phyloP scores from a whole-genome alignment of 768 basidiomycete genomes.

The Kwoniella bestiolae region DNA sequence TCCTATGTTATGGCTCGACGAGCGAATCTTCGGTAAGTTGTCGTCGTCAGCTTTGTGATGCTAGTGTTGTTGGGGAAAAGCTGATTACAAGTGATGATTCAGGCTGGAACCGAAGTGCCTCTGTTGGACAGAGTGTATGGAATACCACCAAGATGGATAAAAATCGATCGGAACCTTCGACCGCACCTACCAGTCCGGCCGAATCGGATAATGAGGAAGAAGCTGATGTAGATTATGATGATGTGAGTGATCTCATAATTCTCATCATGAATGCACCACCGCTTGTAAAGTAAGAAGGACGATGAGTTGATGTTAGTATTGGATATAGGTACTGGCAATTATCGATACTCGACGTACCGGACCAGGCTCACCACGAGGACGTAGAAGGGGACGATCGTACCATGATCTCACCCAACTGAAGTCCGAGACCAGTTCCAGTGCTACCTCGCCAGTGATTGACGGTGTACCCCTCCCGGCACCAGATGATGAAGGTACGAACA shows the following conservation, averaged over 20 bases:
- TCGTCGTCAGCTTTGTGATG: too few relatives aligned
- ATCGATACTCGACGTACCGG: constrained; percentile 43
- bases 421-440: constrained; percentile 8
- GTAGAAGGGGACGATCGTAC: constrained; percentile 36
- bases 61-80: too few relatives aligned
- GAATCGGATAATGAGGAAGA: constrained; percentile 75
- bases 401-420: constrained; percentile 30
- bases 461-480: constrained; percentile 21
- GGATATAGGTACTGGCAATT: constrained; percentile 42
- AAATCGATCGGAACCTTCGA: constrained; percentile 61
- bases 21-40: constrained; percentile 76
- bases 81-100: too few relatives aligned
- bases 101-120: constrained; percentile 74
- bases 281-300: too few relatives aligned
- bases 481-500: constrained; percentile 33
- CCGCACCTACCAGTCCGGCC: constrained; percentile 71
- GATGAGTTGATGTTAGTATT: not conserved
- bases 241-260: constrained; percentile 61
- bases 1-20: constrained; percentile 94
- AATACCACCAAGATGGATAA: constrained; percentile 62
- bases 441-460: constrained; percentile 8
- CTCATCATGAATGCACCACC: constrained; percentile 1
- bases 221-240: constrained; percentile 87
- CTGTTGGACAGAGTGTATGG: constrained; percentile 86
- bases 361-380: constrained; percentile 27